phyloP scores from a whole-genome alignment of 306 rosid genomes.

The Vigna trinervia region DNA sequence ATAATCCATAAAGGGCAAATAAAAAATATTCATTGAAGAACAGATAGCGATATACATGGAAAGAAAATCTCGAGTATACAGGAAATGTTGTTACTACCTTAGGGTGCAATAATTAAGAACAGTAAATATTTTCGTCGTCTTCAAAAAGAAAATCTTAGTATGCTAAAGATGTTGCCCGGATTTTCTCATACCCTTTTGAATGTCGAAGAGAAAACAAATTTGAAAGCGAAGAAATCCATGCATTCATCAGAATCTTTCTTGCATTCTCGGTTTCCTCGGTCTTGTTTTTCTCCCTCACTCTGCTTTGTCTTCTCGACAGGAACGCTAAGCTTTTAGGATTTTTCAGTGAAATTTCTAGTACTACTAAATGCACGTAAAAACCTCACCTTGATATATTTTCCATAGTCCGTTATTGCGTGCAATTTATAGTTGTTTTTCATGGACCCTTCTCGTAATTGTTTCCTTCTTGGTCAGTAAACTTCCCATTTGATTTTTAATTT shows the following conservation, averaged over 20 bases:
- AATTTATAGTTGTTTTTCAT: slow-evolving; percentile 24
- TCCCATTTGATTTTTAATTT: background rate
- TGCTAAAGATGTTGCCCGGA: slow-evolving; percentile 47
- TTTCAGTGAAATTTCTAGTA: slow-evolving; percentile 3
- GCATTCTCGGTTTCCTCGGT: slow-evolving; percentile 45
- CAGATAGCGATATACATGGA: slow-evolving; percentile 46
- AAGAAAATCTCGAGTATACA: slow-evolving; percentile 44
- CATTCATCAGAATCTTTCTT: slow-evolving; percentile 61
- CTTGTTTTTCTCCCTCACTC: slow-evolving; percentile 45
- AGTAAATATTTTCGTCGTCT: slow-evolving; percentile 15
- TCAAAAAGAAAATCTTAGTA: slow-evolving; percentile 35
- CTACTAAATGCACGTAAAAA: background rate
- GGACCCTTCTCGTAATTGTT: slow-evolving; percentile 13
- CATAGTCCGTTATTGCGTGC: slow-evolving; percentile 29
- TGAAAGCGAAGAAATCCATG: slow-evolving; percentile 60
- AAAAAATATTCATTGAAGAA: slow-evolving; percentile 47
- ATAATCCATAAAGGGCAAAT: slow-evolving; percentile 51
- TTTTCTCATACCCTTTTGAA: slow-evolving; percentile 55
- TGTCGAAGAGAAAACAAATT: slow-evolving; percentile 44
- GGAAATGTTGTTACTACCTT: slow-evolving; percentile 35
- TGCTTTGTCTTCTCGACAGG: slow-evolving; percentile 15
- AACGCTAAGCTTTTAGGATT: slow-evolving; percentile 22
- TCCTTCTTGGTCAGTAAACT: background rate
- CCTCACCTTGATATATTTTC: slow-evolving; percentile 16
- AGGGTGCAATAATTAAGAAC: slow-evolving; percentile 36